Conservation (phyloP, 2,329 filamentous ascomycete genomes). For the Calonectria pteridis region DNA sequence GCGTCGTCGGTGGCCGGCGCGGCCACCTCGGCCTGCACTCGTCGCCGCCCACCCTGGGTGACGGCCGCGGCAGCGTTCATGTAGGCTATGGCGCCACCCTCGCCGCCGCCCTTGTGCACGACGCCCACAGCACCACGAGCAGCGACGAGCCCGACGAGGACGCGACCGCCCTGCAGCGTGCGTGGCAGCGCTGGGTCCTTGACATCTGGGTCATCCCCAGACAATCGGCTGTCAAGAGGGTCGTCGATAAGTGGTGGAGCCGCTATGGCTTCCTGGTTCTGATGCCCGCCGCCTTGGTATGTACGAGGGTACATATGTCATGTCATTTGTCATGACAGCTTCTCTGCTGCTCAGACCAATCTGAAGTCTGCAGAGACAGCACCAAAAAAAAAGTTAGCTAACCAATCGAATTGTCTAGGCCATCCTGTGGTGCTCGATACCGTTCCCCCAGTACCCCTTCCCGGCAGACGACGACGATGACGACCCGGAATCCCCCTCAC, state of each 20-base stretch:
- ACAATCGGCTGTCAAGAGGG: conserved; percentile 67
- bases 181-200: conserved; percentile 54
- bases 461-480: conserved; percentile 57
- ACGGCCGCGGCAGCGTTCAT: conserved; percentile 65
- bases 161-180: conserved; percentile 49
- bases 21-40: conserved; percentile 57
- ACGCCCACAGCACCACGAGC: conserved; percentile 35
- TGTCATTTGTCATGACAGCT: background rate
- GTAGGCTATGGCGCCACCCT: conserved; percentile 68
- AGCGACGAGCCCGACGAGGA: conserved; percentile 51
- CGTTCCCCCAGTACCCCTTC: conserved; percentile 73
- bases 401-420: conserved; percentile 55
- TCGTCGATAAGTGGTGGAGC: conserved; percentile 73
- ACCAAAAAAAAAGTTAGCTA: background rate
- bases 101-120: conserved; percentile 56
- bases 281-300: conserved; percentile 70
- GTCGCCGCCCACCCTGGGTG: conserved; percentile 39
- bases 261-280: conserved; percentile 72
- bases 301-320: conserved; percentile 38
- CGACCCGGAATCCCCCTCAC: conserved; percentile 41
- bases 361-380: background rate
- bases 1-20: conserved; percentile 44
- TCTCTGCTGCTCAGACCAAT: background rate
- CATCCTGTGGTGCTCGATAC: conserved; percentile 74
- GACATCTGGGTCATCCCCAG: conserved; percentile 73